phyloP scores from a whole-genome alignment of 352 stramenopile genomes.

The Phytophthora ohioensis region DNA sequence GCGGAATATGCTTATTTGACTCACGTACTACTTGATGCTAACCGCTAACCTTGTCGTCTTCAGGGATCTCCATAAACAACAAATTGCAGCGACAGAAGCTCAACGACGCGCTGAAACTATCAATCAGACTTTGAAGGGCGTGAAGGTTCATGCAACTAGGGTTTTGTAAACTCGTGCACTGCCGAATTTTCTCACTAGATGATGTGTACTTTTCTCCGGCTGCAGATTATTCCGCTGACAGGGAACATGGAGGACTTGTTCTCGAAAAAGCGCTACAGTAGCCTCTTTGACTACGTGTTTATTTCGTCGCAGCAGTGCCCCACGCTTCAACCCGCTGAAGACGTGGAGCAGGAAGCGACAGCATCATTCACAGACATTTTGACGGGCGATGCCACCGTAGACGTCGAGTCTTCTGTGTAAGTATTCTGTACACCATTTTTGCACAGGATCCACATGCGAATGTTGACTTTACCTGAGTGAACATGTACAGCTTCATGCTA shows the following conservation, averaged over 20 bases:
- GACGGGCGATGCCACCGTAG: slow-evolving; percentile 50
- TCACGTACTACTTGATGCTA: neutral
- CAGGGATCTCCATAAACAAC: slow-evolving; percentile 41
- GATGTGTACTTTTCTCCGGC: neutral
- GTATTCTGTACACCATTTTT: slow-evolving; percentile 24
- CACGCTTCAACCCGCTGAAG: slow-evolving; percentile 44
- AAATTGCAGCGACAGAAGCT: slow-evolving; percentile 44
- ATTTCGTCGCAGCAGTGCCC: slow-evolving; percentile 73
- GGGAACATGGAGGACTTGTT: slow-evolving; percentile 69
- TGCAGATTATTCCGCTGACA: slow-evolving; percentile 72
- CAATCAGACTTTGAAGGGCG: slow-evolving; percentile 59
- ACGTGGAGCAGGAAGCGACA: slow-evolving; percentile 21
- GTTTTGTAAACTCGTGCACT: neutral
- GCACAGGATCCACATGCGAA: neutral
- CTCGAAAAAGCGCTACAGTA: slow-evolving; percentile 67
- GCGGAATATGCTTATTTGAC: neutral
- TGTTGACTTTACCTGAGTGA: neutral
- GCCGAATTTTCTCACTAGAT: slow-evolving; percentile 1
- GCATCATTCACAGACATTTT: slow-evolving; percentile 53
- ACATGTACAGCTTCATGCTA: slow-evolving; percentile 64
- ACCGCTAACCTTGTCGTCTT: neutral
- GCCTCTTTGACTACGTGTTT: slow-evolving; percentile 73
- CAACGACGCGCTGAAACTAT: slow-evolving; percentile 51
- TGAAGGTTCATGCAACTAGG: slow-evolving; percentile 50
- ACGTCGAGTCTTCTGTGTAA: slow-evolving; percentile 79